Conservation (phyloP, 805 yeast species). For the Nadsonia fulvescens region DNA sequence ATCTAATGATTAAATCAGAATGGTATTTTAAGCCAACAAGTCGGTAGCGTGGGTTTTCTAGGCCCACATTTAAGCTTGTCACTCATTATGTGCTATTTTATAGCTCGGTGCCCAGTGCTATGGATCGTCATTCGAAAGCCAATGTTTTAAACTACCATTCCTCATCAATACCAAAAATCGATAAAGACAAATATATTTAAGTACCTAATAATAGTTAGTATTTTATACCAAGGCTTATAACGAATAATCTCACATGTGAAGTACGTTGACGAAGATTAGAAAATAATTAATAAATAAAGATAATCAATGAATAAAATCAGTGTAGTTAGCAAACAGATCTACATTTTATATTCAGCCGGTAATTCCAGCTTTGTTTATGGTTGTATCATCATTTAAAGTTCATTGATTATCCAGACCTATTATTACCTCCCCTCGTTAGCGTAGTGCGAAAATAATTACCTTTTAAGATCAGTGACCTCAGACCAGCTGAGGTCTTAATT, state of each 20-base stretch:
- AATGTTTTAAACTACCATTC: neutral
- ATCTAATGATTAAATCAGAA: conserved; percentile 1
- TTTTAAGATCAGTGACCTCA: conserved; percentile 1
- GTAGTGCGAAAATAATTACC: conserved; percentile 4
- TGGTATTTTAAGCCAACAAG: conserved; percentile 9
- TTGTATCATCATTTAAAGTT: conserved; percentile 18
- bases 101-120: conserved; percentile 99
- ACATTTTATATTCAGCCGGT: conserved; percentile 84
- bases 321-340: conserved; percentile 32
- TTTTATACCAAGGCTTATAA: neutral
- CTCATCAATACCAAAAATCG: conserved; percentile 8
- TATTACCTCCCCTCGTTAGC: neutral
- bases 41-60: conserved; percentile 96
- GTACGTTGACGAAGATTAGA: too few species aligned
- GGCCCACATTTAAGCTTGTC: conserved; percentile 90
- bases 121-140: conserved; percentile 49
- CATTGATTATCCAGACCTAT: neutral
- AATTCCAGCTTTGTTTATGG: conserved; percentile 97
- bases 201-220: conserved; percentile 7
- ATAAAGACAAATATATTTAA: conserved; percentile 6
- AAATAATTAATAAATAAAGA: conserved; percentile 1
- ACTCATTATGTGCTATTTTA: conserved; percentile 72
- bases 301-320: conserved; percentile 16
- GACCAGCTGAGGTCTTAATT: neutral
- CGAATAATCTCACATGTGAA: neutral